These are phyloP conservation scores for Debaryomyces fabryi DNA, from an alignment of 1,139 yeast genomes.

Conservation along the genomic window DNA sequence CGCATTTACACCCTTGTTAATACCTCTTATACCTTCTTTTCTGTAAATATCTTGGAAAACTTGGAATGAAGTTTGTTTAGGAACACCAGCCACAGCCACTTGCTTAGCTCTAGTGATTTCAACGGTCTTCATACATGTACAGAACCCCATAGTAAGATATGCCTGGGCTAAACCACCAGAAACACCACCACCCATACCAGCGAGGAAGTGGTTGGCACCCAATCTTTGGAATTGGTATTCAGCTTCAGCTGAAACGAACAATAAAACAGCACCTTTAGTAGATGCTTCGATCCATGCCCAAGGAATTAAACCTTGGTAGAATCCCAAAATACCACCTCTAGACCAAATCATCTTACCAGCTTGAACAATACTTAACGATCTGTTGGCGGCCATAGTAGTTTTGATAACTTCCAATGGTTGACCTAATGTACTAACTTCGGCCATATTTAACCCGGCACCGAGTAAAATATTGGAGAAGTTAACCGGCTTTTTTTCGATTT, in stretches of 20 bases:
- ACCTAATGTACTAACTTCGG: conserved; percentile 92
- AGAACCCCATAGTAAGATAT: conserved; percentile 94
- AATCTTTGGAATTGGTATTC: conserved; percentile 72
- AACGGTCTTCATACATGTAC: conserved; percentile 97
- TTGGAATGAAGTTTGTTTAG: conserved; percentile 75
- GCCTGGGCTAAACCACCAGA: conserved; percentile 96
- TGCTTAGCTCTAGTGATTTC: conserved; percentile 92
- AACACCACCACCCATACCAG: conserved; percentile 96
- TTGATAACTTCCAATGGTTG: conserved; percentile 95
- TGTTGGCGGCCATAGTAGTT: conserved; percentile 98
- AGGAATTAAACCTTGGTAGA: conserved; percentile 96
- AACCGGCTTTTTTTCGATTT: conserved; percentile 79
- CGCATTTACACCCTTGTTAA: conserved; percentile 98
- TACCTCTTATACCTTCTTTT: conserved; percentile 89
- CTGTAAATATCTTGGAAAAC: conserved; percentile 83
- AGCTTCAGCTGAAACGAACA: conserved; percentile 90
- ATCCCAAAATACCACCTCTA: conserved; percentile 89
- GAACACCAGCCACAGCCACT: conserved; percentile 61
- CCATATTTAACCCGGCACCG: conserved; percentile 92
- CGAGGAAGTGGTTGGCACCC: conserved; percentile 70
- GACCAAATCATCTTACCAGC: conserved; percentile 83
- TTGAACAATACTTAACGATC: conserved; percentile 65
- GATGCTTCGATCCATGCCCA: conserved; percentile 99
- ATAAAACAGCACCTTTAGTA: conserved; percentile 95
- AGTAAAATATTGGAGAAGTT: conserved; percentile 85